Conservation (phyloP, 2,329 filamentous ascomycete genomes). For the Paraconiothyrium brasiliense region DNA sequence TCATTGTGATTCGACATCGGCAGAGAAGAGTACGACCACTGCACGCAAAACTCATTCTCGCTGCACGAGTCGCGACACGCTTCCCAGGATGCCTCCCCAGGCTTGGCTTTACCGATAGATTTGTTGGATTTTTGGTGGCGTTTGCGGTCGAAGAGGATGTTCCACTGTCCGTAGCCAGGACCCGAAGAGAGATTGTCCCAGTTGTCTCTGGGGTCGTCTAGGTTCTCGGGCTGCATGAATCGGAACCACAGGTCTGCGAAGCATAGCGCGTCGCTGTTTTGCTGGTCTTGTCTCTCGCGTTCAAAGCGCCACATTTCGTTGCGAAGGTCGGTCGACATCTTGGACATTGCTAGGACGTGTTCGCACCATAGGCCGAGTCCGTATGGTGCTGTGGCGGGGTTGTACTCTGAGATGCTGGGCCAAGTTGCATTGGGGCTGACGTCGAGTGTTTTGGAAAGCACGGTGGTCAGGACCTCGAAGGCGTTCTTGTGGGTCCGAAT, state of each 20-base stretch:
- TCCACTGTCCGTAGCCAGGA: constrained; percentile 40
- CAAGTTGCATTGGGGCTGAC: constrained; percentile 58
- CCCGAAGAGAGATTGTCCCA: constrained; percentile 48
- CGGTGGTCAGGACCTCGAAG: constrained; percentile 61
- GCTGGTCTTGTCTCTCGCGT: constrained; percentile 39
- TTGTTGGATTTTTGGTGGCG: constrained; percentile 8
- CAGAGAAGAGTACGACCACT: constrained; percentile 45
- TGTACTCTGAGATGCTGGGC: constrained; percentile 50
- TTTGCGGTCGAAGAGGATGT: constrained; percentile 40
- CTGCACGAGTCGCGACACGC: constrained; percentile 42
- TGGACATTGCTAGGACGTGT: constrained; percentile 51
- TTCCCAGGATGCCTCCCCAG: constrained; percentile 37
- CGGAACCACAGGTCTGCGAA: constrained; percentile 40
- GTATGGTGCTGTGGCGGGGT: constrained; percentile 48
- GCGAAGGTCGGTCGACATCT: constrained; percentile 56
- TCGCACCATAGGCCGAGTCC: constrained; percentile 57
- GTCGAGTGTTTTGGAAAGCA: constrained; percentile 55
- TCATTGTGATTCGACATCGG: constrained; percentile 39
- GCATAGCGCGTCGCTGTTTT: constrained; percentile 28
- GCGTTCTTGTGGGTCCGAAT: constrained; percentile 61
- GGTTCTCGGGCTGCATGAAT: constrained; percentile 40
- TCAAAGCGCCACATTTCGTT: constrained; percentile 58
- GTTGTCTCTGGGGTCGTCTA: constrained; percentile 35
- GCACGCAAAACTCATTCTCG: constrained; percentile 39
- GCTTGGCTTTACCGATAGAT: constrained; percentile 23